Evolutionary conservation across 345 rosid genomes (phyloP).

Genomic region (Passiflora organensis): DNA sequence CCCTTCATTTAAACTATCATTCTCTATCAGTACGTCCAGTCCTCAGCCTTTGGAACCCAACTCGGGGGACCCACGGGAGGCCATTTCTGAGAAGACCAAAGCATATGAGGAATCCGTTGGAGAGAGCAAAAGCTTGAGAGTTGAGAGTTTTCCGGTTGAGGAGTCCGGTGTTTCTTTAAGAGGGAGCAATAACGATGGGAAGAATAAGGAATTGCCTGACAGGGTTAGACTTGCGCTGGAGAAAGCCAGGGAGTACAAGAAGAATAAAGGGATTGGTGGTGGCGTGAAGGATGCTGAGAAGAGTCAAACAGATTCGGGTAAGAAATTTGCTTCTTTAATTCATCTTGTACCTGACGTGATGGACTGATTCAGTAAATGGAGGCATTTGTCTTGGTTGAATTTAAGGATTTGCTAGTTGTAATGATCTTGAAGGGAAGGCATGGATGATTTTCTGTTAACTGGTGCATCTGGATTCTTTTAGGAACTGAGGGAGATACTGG

Average conservation of each 20-base stretch:
- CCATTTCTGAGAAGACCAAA: slow-evolving; percentile 49
- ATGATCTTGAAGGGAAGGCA: not conserved
- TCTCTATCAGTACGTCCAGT: slow-evolving; percentile 28
- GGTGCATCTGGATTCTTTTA: slow-evolving; percentile 24
- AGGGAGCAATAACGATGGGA: not conserved
- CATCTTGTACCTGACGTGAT: too few relatives aligned
- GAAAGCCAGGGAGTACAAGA: slow-evolving; percentile 38
- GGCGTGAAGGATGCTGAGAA: slow-evolving; percentile 15
- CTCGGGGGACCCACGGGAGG: slow-evolving; percentile 17
- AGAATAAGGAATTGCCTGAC: slow-evolving; percentile 21
- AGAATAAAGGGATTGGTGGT: slow-evolving; percentile 21
- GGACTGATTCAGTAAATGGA: not conserved
- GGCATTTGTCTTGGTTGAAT: not conserved
- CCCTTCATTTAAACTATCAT: slow-evolving; percentile 22
- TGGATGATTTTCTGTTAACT: slow-evolving; percentile 11
- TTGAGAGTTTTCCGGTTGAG: slow-evolving; percentile 2
- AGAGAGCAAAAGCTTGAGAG: not conserved
- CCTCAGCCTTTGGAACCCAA: slow-evolving; percentile 9
- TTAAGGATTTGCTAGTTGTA: not conserved
- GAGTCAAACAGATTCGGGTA: slow-evolving; percentile 30
- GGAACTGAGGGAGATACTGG: slow-evolving; percentile 33
- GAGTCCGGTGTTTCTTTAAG: slow-evolving; percentile 3
- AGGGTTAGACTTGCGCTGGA: slow-evolving; percentile 40
- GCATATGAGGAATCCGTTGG: slow-evolving; percentile 37
- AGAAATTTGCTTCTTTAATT: too few relatives aligned